Evolutionary conservation across 2,329 filamentous ascomycete genomes (phyloP).

Genomic region (Clarireedia monteithiana): DNA sequence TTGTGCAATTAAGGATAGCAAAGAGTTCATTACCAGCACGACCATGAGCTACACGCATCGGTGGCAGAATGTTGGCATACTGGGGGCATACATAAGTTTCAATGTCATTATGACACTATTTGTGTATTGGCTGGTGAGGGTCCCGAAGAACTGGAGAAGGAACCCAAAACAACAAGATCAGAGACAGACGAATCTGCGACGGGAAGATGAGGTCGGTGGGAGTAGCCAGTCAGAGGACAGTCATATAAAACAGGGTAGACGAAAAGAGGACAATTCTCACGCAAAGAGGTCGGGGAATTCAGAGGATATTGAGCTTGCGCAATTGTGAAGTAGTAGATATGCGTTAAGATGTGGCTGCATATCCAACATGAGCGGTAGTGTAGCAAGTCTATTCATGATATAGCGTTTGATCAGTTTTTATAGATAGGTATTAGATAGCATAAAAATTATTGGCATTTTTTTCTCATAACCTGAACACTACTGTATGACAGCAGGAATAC

Average conservation of each 20-base stretch:
- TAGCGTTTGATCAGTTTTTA: too few species aligned
- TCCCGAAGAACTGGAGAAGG: conserved; percentile 31
- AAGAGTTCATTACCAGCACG: conserved; percentile 51
- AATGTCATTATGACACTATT: conserved; percentile 44
- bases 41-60: conserved; percentile 56
- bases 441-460: too few species aligned
- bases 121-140: conserved; percentile 44
- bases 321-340: not conserved
- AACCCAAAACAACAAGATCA: not conserved
- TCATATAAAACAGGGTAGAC: not conserved
- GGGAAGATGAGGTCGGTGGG: not conserved
- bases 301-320: conserved; percentile 2
- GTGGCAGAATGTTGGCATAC: conserved; percentile 55
- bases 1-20: conserved; percentile 49
- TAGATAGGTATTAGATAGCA: too few species aligned
- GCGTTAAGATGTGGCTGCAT: too few species aligned
- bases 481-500: too few species aligned
- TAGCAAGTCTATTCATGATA: too few species aligned
- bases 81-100: conserved; percentile 40
- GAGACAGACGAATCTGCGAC: not conserved
- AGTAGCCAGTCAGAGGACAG: not conserved
- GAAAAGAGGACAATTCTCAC: not conserved
- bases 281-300: not conserved
- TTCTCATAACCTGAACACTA: too few species aligned
- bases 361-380: too few species aligned